Percentiles rank a stretch among this genome's conserved stretches.
These are phyloP conservation scores for Abelmoschus esculentus DNA, from an alignment of 345 rosid genomes.

Conservation along the genomic window DNA sequence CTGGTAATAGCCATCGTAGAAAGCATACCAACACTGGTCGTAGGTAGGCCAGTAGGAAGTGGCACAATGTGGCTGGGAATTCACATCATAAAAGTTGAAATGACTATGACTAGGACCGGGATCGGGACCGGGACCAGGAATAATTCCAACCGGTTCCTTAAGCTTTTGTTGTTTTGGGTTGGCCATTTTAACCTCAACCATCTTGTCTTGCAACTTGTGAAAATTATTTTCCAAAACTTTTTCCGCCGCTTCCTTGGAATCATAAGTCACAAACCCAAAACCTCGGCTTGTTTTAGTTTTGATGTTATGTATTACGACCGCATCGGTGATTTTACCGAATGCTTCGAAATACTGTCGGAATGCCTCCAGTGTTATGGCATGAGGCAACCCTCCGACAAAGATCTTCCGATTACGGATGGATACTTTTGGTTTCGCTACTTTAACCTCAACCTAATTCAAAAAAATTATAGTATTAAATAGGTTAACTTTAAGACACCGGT, in stretches of 20 bases:
- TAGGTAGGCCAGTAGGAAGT: background rate
- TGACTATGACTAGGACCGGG: too few relatives aligned
- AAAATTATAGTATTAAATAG: background rate
- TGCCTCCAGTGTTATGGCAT: slow-evolving; percentile 57
- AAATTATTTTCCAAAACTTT: background rate
- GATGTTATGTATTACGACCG: background rate
- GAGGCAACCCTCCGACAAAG: slow-evolving; percentile 88
- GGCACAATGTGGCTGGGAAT: background rate
- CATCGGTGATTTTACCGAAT: background rate
- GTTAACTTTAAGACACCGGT: background rate
- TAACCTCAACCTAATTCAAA: background rate
- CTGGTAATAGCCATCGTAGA: background rate
- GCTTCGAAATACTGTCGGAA: slow-evolving; percentile 68
- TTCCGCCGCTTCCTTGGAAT: background rate
- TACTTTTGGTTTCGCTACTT: background rate
- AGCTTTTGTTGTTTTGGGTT: background rate
- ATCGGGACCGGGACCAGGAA: too few relatives aligned
- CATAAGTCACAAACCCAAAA: background rate
- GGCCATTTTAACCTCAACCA: slow-evolving; percentile 26
- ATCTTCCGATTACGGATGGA: slow-evolving; percentile 37
- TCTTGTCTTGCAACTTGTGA: slow-evolving; percentile 11
- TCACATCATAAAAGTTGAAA: background rate
- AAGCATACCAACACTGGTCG: too few relatives aligned
- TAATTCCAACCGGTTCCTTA: background rate
- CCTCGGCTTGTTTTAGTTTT: background rate